These are phyloP conservation scores for Nitzschia sp. DNA, from an alignment of 108 stramenopile genomes.

Conservation along the genomic window DNA sequence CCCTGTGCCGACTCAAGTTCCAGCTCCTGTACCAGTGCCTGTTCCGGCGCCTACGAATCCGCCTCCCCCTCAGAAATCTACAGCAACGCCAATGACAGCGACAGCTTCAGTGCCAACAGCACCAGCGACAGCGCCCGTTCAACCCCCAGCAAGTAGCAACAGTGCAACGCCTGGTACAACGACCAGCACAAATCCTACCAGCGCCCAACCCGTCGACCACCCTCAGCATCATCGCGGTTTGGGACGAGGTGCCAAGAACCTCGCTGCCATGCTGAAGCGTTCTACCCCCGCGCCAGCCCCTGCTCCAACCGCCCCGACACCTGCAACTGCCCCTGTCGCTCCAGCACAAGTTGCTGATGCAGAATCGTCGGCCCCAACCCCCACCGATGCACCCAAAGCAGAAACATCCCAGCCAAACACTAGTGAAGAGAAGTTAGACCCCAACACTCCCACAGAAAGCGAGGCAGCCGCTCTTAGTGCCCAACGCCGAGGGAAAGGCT, in stretches of 20 bases:
- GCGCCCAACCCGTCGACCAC: not conserved
- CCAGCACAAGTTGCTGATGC: not conserved
- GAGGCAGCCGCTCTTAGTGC: slow-evolving; percentile 2
- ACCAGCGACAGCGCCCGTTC: not conserved
- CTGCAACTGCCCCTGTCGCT: not conserved
- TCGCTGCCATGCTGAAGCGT: slow-evolving; percentile 45
- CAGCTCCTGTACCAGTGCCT: no score
- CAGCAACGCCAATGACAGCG: not conserved
- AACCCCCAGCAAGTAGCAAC: not conserved
- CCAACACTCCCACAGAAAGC: not conserved
- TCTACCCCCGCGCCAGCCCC: slow-evolving; percentile 9
- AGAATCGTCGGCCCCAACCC: not conserved
- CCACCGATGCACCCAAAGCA: not conserved
- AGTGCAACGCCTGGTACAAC: not conserved
- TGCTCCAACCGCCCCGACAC: not conserved
- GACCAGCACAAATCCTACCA: no score
- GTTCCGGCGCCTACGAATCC: no score
- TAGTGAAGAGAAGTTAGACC: not conserved
- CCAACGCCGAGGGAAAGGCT: slow-evolving; percentile 41
- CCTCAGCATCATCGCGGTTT: slow-evolving; percentile 20
- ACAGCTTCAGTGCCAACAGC: not conserved
- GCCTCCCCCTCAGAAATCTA: no score
- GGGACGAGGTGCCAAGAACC: slow-evolving; percentile 57
- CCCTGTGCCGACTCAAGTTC: no score
- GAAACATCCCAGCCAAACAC: not conserved